Percentiles rank a stretch among this genome's conserved stretches.
Evolutionary conservation across 345 rosid genomes (phyloP).

Genomic region (Ceriops decandra): DNA sequence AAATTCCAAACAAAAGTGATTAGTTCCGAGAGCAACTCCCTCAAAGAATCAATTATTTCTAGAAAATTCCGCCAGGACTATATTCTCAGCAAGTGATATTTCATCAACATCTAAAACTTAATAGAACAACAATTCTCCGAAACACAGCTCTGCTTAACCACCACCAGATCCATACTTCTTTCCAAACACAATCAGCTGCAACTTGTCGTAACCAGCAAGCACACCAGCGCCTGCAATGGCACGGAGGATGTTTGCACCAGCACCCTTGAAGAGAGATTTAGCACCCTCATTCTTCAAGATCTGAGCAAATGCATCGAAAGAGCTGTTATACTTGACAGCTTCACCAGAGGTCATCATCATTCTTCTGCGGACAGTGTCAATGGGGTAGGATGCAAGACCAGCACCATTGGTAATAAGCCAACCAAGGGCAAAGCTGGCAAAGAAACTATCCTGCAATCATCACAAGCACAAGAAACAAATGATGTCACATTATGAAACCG

Average conservation of each 20-base stretch:
- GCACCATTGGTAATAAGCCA: constrained; percentile 6
- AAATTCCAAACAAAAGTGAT: constrained; percentile 26
- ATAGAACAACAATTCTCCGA: not conserved
- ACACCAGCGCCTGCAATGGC: constrained; percentile 39
- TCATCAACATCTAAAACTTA: constrained; percentile 50
- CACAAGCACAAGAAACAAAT: not conserved
- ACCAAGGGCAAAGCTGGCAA: constrained; percentile 5
- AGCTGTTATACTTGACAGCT: constrained; percentile 37
- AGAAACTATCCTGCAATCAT: not conserved
- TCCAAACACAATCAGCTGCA: constrained; percentile 36
- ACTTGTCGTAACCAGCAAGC: constrained; percentile 35
- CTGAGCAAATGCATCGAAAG: constrained; percentile 26
- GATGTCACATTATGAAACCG: not conserved
- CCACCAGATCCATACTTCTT: constrained; percentile 36
- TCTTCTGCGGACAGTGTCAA: constrained; percentile 38
- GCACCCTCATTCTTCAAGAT: constrained; percentile 36
- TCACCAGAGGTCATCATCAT: constrained; percentile 43
- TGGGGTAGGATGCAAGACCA: constrained; percentile 30
- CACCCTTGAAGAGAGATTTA: constrained; percentile 39
- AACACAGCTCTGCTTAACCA: not conserved
- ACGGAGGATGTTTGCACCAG: constrained; percentile 39
- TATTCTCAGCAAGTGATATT: constrained; percentile 34
- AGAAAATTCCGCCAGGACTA: constrained; percentile 27
- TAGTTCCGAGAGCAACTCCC: constrained; percentile 25
- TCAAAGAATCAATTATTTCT: constrained; percentile 37